Conservation (phyloP, 371 early-diverging fungal genomes). For the Vairimorpha apis region DNA sequence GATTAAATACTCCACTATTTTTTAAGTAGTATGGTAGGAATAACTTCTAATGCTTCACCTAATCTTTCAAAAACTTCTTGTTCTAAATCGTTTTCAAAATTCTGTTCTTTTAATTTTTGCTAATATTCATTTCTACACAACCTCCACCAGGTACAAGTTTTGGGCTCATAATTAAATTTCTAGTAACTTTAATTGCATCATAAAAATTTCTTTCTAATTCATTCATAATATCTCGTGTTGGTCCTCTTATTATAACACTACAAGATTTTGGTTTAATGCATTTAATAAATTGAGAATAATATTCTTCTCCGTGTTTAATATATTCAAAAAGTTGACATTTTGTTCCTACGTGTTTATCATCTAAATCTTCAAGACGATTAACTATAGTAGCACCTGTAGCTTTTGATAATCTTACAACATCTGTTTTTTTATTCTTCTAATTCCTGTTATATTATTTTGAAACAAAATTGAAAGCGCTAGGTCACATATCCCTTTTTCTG, state of each 20-base stretch:
- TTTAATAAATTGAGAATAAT: constrained; percentile 70
- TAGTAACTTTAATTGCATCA: constrained; percentile 96
- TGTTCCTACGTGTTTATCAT: constrained; percentile 84
- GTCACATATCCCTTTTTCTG: constrained; percentile 90
- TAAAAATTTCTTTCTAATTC: constrained; percentile 98
- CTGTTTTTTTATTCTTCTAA: constrained; percentile 95
- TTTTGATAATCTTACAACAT: constrained; percentile 92
- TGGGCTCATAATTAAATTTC: constrained; percentile 88
- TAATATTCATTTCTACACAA: constrained; percentile 96
- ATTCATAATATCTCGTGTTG: constrained; percentile 90
- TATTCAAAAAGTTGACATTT: constrained; percentile 85
- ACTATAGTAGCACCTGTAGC: constrained; percentile 94
- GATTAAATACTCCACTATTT: constrained; percentile 75
- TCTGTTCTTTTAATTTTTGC: constrained; percentile 9
- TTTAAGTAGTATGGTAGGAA: constrained; percentile 90
- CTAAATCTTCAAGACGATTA: constrained; percentile 86
- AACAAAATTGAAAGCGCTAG: constrained; percentile 52
- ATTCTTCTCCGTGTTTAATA: constrained; percentile 93
- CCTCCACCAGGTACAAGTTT: constrained; percentile 92
- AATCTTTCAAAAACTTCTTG: constrained; percentile 63
- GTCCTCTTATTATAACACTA: constrained; percentile 90
- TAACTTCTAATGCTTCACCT: constrained; percentile 88
- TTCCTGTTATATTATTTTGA: constrained; percentile 78
- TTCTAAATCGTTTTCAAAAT: constrained; percentile 30
- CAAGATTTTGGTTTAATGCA: constrained; percentile 95